These are phyloP conservation scores for Xerocomus nothofagi DNA, from an alignment of 1,284 basidiomycete species.

Conservation along the genomic window DNA sequence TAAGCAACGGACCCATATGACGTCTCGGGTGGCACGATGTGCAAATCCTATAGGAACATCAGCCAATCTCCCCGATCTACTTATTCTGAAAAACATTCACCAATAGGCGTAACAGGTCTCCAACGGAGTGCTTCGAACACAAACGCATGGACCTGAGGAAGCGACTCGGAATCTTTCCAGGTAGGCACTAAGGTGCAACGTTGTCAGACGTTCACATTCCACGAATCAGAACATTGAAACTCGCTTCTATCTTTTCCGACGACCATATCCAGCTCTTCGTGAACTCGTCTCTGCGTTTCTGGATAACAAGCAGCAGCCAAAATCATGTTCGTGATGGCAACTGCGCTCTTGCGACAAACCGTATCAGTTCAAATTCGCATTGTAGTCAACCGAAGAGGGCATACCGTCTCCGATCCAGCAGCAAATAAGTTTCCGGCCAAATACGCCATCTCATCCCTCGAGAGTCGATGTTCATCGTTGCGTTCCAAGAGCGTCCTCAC, in stretches of 20 bases:
- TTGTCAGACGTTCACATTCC: neutral
- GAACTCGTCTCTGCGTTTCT: constrained; percentile 52
- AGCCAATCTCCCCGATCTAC: neutral
- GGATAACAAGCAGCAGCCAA: constrained; percentile 66
- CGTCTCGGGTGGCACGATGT: constrained; percentile 58
- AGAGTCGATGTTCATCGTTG: constrained; percentile 46
- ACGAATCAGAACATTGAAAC: constrained; percentile 13
- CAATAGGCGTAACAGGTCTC: constrained; percentile 57
- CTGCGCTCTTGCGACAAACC: constrained; percentile 42
- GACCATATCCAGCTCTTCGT: constrained; percentile 59
- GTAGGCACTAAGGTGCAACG: constrained; percentile 45
- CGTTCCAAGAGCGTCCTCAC: constrained; percentile 55
- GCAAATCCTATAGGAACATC: constrained; percentile 43
- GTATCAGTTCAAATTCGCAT: neutral
- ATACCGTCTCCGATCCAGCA: constrained; percentile 58
- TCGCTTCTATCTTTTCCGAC: constrained; percentile 51
- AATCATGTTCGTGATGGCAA: constrained; percentile 55
- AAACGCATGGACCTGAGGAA: constrained; percentile 61
- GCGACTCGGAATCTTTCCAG: constrained; percentile 46
- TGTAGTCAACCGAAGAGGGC: neutral
- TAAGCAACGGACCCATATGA: constrained; percentile 49
- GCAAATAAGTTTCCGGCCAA: constrained; percentile 63
- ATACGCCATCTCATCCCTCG: constrained; percentile 56
- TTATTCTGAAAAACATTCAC: constrained; percentile 23
- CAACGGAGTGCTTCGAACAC: constrained; percentile 61